Evolutionary conservation across 305 asterid species (phyloP).

Genomic region (Withania somnifera): DNA sequence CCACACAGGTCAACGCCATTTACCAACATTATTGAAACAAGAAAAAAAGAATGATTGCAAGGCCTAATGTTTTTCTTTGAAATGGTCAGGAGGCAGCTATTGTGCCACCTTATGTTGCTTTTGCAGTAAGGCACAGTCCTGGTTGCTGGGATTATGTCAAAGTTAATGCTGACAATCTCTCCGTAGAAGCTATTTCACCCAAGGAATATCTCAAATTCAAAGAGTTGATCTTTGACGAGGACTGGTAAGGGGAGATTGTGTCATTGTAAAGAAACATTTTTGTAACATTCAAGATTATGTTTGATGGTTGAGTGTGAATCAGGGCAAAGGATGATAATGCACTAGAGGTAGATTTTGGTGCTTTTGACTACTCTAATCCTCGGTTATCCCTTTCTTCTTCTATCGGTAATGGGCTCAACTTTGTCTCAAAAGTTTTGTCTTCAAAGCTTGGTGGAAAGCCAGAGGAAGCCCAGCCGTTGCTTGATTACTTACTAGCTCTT

Average conservation of each 20-base stretch:
- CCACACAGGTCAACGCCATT: slow-evolving; percentile 42
- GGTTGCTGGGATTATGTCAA: slow-evolving; percentile 65
- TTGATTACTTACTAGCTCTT: slow-evolving; percentile 51
- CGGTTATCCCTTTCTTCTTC: slow-evolving; percentile 47
- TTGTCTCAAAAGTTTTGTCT: slow-evolving; percentile 51
- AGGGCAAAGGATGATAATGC: slow-evolving; percentile 78
- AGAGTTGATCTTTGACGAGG: slow-evolving; percentile 48
- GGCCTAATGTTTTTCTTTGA: background rate
- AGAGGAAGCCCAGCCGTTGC: slow-evolving; percentile 47
- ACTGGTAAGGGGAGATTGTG: slow-evolving; percentile 29
- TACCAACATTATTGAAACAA: background rate
- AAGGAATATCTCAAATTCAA: slow-evolving; percentile 54
- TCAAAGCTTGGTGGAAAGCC: slow-evolving; percentile 32
- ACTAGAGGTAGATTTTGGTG: slow-evolving; percentile 68
- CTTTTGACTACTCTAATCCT: slow-evolving; percentile 39
- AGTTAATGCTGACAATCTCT: slow-evolving; percentile 47
- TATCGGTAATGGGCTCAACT: slow-evolving; percentile 53
- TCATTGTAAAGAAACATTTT: background rate
- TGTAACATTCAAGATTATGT: background rate
- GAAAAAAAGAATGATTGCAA: background rate
- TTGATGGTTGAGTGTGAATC: slow-evolving; percentile 4
- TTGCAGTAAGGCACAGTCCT: slow-evolving; percentile 54
- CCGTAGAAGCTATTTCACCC: slow-evolving; percentile 41
- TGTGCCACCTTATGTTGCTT: slow-evolving; percentile 66
- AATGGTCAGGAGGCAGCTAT: slow-evolving; percentile 63